phyloP scores from a whole-genome alignment of 2,329 filamentous ascomycete species.

The Huntiella omanensis region DNA sequence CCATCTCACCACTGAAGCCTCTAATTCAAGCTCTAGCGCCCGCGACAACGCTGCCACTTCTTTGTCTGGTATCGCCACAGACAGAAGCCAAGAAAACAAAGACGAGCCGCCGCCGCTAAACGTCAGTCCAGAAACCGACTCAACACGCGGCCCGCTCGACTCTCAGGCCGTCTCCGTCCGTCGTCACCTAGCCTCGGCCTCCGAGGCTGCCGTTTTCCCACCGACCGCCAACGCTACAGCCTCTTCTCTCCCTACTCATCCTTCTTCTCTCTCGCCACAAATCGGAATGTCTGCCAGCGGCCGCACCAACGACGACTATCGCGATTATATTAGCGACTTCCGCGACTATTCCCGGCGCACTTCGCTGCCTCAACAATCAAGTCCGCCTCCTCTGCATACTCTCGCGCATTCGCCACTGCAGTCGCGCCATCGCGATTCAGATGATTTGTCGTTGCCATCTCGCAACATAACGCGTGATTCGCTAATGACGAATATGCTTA shows the following conservation, averaged over 20 bases:
- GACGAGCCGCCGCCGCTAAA: too few species aligned
- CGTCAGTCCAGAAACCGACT: too few species aligned
- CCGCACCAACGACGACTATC: conserved; percentile 15
- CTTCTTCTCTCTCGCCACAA: conserved; percentile 6
- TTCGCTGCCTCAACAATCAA: neutral
- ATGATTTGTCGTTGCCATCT: conserved; percentile 68
- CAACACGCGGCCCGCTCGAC: too few species aligned
- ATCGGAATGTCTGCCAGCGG: conserved; percentile 18
- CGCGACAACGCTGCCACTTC: too few species aligned
- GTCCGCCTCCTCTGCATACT: too few species aligned
- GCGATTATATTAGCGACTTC: conserved; percentile 9
- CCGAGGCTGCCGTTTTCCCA: too few species aligned
- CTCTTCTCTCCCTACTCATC: conserved; percentile 17
- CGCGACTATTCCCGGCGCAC: conserved; percentile 9
- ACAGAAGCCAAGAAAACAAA: too few species aligned
- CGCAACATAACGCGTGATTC: conserved; percentile 69
- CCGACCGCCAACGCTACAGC: neutral
- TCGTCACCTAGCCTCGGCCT: too few species aligned
- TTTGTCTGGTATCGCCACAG: too few species aligned
- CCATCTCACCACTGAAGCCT: too few species aligned
- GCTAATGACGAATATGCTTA: conserved; percentile 85
- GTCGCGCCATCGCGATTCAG: conserved; percentile 39
- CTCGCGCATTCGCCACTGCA: neutral
- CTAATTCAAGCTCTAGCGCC: too few species aligned
- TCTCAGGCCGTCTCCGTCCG: too few species aligned